These are phyloP conservation scores for Kuraishia floccosa DNA, from an alignment of 805 yeast genomes.

Conservation along the genomic window DNA sequence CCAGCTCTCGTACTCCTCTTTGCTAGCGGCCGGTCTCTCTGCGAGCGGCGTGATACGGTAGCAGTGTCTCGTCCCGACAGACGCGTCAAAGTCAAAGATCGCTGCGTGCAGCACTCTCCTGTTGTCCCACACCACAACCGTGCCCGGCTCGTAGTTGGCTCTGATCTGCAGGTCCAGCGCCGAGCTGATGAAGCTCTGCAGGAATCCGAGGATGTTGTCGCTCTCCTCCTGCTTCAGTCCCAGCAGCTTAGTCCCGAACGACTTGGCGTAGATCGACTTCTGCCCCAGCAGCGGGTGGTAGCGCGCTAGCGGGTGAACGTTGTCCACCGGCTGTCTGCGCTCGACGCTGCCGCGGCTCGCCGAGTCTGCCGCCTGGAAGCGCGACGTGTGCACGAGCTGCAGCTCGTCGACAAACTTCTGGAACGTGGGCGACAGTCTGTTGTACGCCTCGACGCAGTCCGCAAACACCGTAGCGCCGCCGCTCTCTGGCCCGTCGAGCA, in stretches of 20 bases:
- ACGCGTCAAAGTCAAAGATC: conserved; percentile 60
- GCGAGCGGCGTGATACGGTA: conserved; percentile 65
- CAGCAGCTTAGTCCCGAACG: conserved; percentile 54
- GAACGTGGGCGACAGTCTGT: conserved; percentile 57
- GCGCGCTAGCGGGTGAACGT: conserved; percentile 62
- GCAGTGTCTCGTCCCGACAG: conserved; percentile 58
- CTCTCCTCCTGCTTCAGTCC: conserved; percentile 70
- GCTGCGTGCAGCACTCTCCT: conserved; percentile 63
- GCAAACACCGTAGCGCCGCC: conserved; percentile 80
- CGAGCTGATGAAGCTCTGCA: conserved; percentile 39
- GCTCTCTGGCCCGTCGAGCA: conserved; percentile 28
- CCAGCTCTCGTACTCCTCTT: conserved; percentile 20
- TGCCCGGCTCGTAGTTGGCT: conserved; percentile 59
- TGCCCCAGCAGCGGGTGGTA: conserved; percentile 61
- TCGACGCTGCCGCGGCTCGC: conserved; percentile 46
- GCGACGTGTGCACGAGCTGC: conserved; percentile 60
- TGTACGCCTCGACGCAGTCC: conserved; percentile 61
- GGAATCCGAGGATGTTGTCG: conserved; percentile 43
- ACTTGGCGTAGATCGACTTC: conserved; percentile 47
- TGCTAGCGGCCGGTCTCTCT: conserved; percentile 43
- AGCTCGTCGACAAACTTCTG: conserved; percentile 47
- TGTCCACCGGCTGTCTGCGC: conserved; percentile 51
- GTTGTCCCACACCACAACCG: conserved; percentile 75
- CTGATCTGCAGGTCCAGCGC: conserved; percentile 55
- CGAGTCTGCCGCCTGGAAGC: conserved; percentile 56